Evolutionary conservation across 352 stramenopile species (phyloP).

Genomic region (Blastocystis sp.): DNA sequence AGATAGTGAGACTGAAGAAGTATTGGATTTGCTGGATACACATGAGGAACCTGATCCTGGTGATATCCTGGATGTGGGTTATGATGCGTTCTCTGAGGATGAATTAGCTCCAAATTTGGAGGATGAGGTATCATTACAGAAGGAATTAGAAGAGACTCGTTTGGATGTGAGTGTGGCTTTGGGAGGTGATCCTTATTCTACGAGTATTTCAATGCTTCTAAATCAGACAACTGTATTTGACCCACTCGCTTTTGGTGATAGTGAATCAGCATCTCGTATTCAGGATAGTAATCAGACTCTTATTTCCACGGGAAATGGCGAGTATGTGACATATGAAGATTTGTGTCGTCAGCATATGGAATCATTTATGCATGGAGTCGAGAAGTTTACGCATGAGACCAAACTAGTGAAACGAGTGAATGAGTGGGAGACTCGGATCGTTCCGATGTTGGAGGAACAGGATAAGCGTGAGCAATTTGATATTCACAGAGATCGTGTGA

Average conservation of each 20-base stretch:
- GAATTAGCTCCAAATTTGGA: constrained; percentile 33
- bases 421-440: constrained; percentile 15
- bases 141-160: background rate
- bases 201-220: background rate
- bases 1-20: background rate
- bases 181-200: background rate
- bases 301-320: background rate
- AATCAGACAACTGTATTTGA: constrained; percentile 41
- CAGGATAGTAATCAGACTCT: constrained; percentile 9
- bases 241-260: background rate
- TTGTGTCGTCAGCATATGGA: constrained; percentile 45
- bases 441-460: constrained; percentile 39
- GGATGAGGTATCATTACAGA: background rate
- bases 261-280: background rate
- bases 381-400: constrained; percentile 31
- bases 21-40: background rate
- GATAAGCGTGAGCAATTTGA: constrained; percentile 8
- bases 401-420: constrained; percentile 27
- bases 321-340: constrained; percentile 38
- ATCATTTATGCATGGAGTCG: constrained; percentile 3
- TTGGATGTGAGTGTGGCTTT: constrained; percentile 24
- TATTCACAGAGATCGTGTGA: background rate
- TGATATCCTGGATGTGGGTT: background rate
- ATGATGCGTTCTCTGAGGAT: background rate
- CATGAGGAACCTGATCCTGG: background rate